Evolutionary conservation across 2,329 filamentous ascomycete species (phyloP), one percentile per base, ranked within the genome.

Genomic region (Colletotrichum noveboracense): DNA sequence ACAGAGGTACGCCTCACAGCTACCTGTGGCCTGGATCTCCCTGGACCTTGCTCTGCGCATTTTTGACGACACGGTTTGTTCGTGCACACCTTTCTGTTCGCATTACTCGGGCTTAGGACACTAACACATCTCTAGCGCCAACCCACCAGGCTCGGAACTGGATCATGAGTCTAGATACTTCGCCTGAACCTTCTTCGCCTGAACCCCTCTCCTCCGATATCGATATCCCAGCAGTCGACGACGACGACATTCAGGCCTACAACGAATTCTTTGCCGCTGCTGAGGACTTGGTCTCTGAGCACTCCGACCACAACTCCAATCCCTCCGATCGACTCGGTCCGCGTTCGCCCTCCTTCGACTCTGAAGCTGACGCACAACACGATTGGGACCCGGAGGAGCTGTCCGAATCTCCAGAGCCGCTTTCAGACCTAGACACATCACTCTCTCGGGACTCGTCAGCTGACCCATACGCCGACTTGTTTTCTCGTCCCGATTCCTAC

Each of bases 151-250:
- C 70, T 14, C 28, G 26, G 65, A 58, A 43, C 38, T 52, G 60
- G 64, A 76, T 48, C 24, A 76, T 76, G 74, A 76, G 74, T 66
- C 68, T 71, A 64, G 60, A 48, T 65, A 74, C 74, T 76, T 24
- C 58, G 66, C 43, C 70, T 65, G 48, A 58, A 60, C 64, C 60
- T 65, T 76, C 74, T 76, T n/a, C 58, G 62, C 43, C 70, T 60
- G 48, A 58, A 60, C 64, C 64, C 21, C 60, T 64, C 30, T 26
- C 60, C 28, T 64, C 70, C 32, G 32, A 73, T 62, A 32, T 30
- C 56, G 9, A 21, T 18, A 24, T 36, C 9, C 30, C 55, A 14
- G 38, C n/a, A 14, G 38, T 48, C 38, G 38, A 48, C 38, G n/a
- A 70, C 68, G 60, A 64, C 68, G 60, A 71, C 8, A 18, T 48